A percentile compares a stretch with the other conserved stretches of the same genome.
These are phyloP conservation scores for Suillus clintonianus DNA, from an alignment of 768 basidiomycete species.

Conservation along the genomic window DNA sequence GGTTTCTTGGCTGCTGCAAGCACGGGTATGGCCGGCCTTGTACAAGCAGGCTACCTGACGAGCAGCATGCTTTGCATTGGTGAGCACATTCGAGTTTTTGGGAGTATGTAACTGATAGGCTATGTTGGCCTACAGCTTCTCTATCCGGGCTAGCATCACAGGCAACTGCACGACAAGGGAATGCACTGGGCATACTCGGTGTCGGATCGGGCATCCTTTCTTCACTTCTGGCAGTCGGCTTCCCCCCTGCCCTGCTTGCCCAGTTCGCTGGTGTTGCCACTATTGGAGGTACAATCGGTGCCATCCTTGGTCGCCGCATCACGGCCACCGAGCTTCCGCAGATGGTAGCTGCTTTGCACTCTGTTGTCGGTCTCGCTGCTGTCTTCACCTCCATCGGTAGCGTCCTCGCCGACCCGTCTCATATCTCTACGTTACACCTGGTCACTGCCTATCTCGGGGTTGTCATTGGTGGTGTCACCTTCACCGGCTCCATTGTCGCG, in stretches of 20 bases:
- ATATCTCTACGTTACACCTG: slow-evolving; percentile 72
- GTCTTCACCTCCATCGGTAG: slow-evolving; percentile 85
- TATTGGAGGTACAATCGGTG: slow-evolving; percentile 70
- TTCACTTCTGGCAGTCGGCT: slow-evolving; percentile 82
- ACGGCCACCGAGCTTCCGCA: slow-evolving; percentile 89
- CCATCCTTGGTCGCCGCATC: slow-evolving; percentile 78
- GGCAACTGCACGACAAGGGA: slow-evolving; percentile 83
- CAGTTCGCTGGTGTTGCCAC: slow-evolving; percentile 80
- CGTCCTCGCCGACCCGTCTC: slow-evolving; percentile 69
- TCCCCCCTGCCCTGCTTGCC: slow-evolving; percentile 68
- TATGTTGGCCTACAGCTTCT: slow-evolving; percentile 52
- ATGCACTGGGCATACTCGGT: slow-evolving; percentile 83
- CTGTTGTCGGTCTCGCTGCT: slow-evolving; percentile 87
- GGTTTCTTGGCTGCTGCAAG: slow-evolving; percentile 82
- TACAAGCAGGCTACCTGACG: slow-evolving; percentile 85
- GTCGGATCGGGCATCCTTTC: slow-evolving; percentile 81
- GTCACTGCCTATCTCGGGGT: slow-evolving; percentile 87
- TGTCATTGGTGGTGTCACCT: slow-evolving; percentile 86
- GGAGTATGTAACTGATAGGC: background rate
- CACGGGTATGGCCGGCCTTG: slow-evolving; percentile 82
- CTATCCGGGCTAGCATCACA: slow-evolving; percentile 81
- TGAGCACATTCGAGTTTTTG: slow-evolving; percentile 24
- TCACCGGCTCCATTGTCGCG: slow-evolving; percentile 88
- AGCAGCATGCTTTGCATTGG: slow-evolving; percentile 88
- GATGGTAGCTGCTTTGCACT: slow-evolving; percentile 79